Percentiles rank a stretch among this genome's conserved stretches.
Evolutionary conservation across 2,329 filamentous ascomycete species (phyloP).

Genomic region (Cladophialophora bantiana): DNA sequence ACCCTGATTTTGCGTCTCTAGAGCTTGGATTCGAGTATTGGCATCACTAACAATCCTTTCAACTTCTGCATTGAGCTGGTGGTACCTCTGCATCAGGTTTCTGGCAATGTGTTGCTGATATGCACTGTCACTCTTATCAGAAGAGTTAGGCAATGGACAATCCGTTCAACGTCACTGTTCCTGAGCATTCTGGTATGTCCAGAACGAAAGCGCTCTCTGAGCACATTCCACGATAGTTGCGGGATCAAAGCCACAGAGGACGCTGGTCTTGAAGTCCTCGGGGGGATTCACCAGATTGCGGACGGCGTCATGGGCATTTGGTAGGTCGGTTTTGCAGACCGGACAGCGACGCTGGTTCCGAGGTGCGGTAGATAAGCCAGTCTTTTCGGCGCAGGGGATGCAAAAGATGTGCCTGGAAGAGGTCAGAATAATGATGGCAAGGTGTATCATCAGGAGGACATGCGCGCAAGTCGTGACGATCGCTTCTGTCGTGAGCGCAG

Average conservation of each 20-base stretch:
- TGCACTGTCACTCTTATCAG: conserved; percentile 56
- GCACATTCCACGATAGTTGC: conserved; percentile 86
- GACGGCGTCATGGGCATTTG: conserved; percentile 76
- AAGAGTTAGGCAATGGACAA: background rate
- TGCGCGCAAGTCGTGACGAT: conserved; percentile 91
- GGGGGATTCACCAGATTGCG: conserved; percentile 75
- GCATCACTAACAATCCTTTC: conserved; percentile 78
- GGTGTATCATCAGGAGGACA: conserved; percentile 38
- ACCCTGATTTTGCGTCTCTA: conserved; percentile 72
- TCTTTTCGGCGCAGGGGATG: conserved; percentile 70
- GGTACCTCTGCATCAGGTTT: conserved; percentile 75
- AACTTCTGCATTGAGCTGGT: conserved; percentile 67
- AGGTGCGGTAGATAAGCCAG: conserved; percentile 66
- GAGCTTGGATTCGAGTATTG: conserved; percentile 71
- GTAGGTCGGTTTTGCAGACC: conserved; percentile 73
- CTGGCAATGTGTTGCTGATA: conserved; percentile 80
- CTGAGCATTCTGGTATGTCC: conserved; percentile 83
- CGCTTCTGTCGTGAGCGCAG: conserved; percentile 71
- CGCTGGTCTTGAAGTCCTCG: conserved; percentile 88
- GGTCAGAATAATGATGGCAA: conserved; percentile 26
- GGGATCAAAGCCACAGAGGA: conserved; percentile 82
- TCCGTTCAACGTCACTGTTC: conserved; percentile 67
- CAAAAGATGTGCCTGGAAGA: conserved; percentile 81
- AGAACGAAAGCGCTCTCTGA: conserved; percentile 78
- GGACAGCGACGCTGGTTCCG: conserved; percentile 70